Conservation (phyloP, 306 rosid species). For the Pachyrhizus erosus region DNA sequence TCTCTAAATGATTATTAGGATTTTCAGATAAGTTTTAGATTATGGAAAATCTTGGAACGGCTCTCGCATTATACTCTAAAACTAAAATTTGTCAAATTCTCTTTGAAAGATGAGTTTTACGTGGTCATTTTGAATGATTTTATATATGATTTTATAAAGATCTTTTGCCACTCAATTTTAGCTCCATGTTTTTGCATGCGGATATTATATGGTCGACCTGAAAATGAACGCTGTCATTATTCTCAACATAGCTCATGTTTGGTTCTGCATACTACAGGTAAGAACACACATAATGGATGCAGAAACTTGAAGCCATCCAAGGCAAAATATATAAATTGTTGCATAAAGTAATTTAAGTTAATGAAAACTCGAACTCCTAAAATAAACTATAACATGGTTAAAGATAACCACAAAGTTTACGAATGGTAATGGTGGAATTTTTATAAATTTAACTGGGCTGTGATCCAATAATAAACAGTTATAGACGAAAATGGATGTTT, state of each 20-base stretch:
- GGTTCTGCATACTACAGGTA: too few species aligned
- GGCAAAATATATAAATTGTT: not conserved
- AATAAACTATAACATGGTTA: too few species aligned
- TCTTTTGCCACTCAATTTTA: not conserved
- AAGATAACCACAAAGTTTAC: not conserved
- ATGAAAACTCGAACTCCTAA: not conserved
- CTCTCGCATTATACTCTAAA: not conserved
- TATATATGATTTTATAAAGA: not conserved
- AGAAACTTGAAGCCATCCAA: not conserved
- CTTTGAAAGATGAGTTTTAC: not conserved
- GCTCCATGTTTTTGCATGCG: not conserved
- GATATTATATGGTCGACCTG: not conserved
- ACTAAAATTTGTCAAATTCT: not conserved
- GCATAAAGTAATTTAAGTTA: not conserved
- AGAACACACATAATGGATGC: too few species aligned
- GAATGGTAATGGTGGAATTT: not conserved
- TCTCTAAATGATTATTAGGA: not conserved
- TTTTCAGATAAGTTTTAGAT: too few species aligned
- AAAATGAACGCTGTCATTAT: not conserved
- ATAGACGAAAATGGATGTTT: not conserved
- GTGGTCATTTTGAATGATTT: not conserved
- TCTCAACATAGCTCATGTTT: too few species aligned
- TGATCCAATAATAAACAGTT: not conserved
- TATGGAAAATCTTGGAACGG: not conserved
- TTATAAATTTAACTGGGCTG: not conserved